Evolutionary conservation across 148 eudicot genomes (phyloP).

Genomic region (Tetragonia tetragonoides): DNA sequence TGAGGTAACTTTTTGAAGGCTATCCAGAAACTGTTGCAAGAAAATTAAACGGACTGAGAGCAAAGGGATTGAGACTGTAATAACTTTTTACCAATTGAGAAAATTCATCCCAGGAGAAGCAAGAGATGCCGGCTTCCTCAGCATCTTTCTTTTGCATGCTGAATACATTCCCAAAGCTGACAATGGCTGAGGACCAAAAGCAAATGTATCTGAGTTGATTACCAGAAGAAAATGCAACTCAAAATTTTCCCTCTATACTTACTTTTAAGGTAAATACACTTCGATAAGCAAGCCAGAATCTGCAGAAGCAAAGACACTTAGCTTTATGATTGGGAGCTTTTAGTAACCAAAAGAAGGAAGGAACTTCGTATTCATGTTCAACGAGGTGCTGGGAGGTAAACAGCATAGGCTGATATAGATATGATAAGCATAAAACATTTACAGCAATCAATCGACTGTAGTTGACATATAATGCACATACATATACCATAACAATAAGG

Average conservation of each 20-base stretch:
- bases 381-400: not conserved
- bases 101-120: slow-evolving; percentile 90
- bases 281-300: slow-evolving; percentile 71
- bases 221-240: not conserved
- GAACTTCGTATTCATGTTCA: not conserved
- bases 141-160: slow-evolving; percentile 63
- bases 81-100: slow-evolving; percentile 41
- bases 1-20: slow-evolving; percentile 2
- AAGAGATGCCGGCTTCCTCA: slow-evolving; percentile 57
- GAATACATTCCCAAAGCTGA: slow-evolving; percentile 73
- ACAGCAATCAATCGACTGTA: not conserved
- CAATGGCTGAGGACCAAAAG: slow-evolving; percentile 56
- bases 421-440: not conserved
- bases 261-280: slow-evolving; percentile 73
- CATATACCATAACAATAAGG: too few species aligned
- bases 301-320: slow-evolving; percentile 36
- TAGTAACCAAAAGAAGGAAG: not conserved
- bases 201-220: slow-evolving; percentile 11
- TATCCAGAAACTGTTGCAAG: not conserved
- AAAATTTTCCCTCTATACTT: slow-evolving; percentile 26
- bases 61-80: not conserved
- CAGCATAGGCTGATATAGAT: not conserved
- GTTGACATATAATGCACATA: too few species aligned
- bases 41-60: not conserved
- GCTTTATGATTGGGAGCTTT: not conserved